A percentile compares a stretch with the other conserved stretches of the same genome.
phyloP scores from a whole-genome alignment of 2,329 filamentous ascomycete genomes.

The Fusarium phyllophilum region DNA sequence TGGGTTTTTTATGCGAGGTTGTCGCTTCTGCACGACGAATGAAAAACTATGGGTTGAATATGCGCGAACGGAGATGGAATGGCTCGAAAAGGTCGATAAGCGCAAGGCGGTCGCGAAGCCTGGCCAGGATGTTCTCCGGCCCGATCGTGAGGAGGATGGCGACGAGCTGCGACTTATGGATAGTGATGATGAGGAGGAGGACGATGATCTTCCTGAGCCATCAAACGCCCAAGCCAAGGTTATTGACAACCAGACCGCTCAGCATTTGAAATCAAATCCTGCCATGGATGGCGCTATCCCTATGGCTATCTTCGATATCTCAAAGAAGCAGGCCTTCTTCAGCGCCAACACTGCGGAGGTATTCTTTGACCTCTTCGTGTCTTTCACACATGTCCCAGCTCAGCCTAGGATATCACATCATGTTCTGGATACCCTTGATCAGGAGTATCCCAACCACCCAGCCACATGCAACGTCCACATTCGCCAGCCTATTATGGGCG shows the following conservation, averaged over 20 bases:
- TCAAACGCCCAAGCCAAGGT: slow-evolving; percentile 55
- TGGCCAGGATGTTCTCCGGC: slow-evolving; percentile 53
- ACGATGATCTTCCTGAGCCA: slow-evolving; percentile 55
- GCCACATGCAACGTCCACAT: slow-evolving; percentile 77
- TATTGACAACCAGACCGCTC: slow-evolving; percentile 57
- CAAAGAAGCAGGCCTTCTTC: slow-evolving; percentile 80
- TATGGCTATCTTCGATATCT: slow-evolving; percentile 88
- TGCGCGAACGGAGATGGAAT: slow-evolving; percentile 90
- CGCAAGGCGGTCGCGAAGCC: slow-evolving; percentile 71
- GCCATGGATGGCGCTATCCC: slow-evolving; percentile 94
- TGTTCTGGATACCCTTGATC: slow-evolving; percentile 72
- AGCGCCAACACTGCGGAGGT: slow-evolving; percentile 72
- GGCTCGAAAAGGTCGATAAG: slow-evolving; percentile 82
- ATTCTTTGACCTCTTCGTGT: slow-evolving; percentile 83
- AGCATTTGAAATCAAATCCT: slow-evolving; percentile 76
- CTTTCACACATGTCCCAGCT: slow-evolving; percentile 74
- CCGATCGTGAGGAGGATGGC: slow-evolving; percentile 61
- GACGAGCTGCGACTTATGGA: slow-evolving; percentile 57
- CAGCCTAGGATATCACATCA: slow-evolving; percentile 76
- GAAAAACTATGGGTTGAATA: slow-evolving; percentile 88
- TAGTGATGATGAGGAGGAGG: slow-evolving; percentile 59
- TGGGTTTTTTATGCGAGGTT: slow-evolving; percentile 86
- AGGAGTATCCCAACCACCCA: slow-evolving; percentile 68
- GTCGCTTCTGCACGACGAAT: slow-evolving; percentile 86
- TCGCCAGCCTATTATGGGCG: slow-evolving; percentile 73